Evolutionary conservation across 2,329 filamentous ascomycete species (phyloP).

Genomic region (Cytospora leucostoma): DNA sequence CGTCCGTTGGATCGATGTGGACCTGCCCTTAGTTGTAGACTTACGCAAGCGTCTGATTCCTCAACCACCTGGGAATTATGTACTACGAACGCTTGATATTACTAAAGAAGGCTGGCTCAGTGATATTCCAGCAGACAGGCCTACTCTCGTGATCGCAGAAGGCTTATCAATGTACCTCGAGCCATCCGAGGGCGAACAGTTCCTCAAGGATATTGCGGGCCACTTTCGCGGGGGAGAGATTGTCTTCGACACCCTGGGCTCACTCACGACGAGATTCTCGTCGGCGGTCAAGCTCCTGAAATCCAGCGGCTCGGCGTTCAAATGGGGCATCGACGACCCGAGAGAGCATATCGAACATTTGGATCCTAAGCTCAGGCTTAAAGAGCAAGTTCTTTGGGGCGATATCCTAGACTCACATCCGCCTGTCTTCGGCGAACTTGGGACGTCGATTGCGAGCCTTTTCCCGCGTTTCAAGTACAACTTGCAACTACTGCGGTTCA

Average conservation of each 20-base stretch:
- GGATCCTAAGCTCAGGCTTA: slow-evolving; percentile 6
- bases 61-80: slow-evolving; percentile 7
- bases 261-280: background rate
- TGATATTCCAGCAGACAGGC: slow-evolving; percentile 14
- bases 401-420: background rate
- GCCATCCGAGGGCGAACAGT: background rate
- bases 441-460: background rate
- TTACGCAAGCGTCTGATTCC: slow-evolving; percentile 8
- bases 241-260: slow-evolving; percentile 10
- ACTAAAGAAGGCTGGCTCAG: slow-evolving; percentile 8
- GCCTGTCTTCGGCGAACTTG: background rate
- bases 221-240: slow-evolving; percentile 13
- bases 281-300: background rate
- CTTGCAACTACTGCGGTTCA: background rate
- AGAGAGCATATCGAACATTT: slow-evolving; percentile 4
- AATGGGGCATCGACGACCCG: slow-evolving; percentile 12
- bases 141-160: slow-evolving; percentile 13
- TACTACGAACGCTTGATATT: slow-evolving; percentile 1
- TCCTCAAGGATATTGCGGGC: slow-evolving; percentile 9
- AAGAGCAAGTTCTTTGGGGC: background rate
- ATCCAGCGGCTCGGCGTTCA: background rate
- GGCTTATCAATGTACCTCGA: slow-evolving; percentile 4
- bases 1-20: slow-evolving; percentile 21
- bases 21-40: slow-evolving; percentile 13
- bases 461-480: background rate